A percentile compares a stretch with the other conserved stretches of the same genome.
Evolutionary conservation across 2,329 filamentous ascomycete genomes (phyloP).

Genomic region (Aspergillus jensenii): DNA sequence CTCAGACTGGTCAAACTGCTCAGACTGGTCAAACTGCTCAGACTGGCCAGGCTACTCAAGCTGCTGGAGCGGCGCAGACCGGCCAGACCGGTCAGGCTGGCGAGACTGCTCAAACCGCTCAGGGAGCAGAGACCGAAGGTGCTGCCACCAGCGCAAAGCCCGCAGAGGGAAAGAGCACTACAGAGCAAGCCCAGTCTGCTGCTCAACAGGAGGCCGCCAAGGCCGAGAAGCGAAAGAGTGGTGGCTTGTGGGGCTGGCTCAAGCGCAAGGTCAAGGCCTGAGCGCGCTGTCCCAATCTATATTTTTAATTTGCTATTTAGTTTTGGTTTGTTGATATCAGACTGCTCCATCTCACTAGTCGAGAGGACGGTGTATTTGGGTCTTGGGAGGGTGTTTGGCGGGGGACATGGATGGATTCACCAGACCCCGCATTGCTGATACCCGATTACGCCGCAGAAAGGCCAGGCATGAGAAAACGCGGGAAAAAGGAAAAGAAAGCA

Average conservation of each 20-base stretch:
- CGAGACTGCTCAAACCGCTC: not conserved
- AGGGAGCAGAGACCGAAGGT: slow-evolving; percentile 7
- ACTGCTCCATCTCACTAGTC: not conserved
- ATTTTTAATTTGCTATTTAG: not conserved
- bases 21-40: not conserved
- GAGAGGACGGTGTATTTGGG: slow-evolving; percentile 8
- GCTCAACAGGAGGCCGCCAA: slow-evolving; percentile 11
- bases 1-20: not conserved
- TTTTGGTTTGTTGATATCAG: slow-evolving; percentile 9
- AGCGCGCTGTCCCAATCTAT: not conserved
- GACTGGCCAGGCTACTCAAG: not conserved
- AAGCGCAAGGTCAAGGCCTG: slow-evolving; percentile 31
- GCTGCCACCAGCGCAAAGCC: slow-evolving; percentile 18
- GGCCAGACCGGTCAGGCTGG: not conserved
- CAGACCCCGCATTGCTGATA: slow-evolving; percentile 17
- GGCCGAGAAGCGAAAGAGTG: slow-evolving; percentile 27
- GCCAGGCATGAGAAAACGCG: not conserved
- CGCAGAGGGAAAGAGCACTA: slow-evolving; percentile 20
- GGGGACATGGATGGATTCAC: not conserved
- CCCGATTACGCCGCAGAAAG: slow-evolving; percentile 11
- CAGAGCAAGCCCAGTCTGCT: slow-evolving; percentile 14
- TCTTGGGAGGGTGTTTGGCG: slow-evolving; percentile 10
- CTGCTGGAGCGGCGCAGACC: not conserved
- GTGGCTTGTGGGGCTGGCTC: slow-evolving; percentile 25
- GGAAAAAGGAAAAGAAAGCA: slow-evolving; percentile 2